Percentiles rank a stretch among this genome's conserved stretches.
These are phyloP conservation scores for Beauveria varroae DNA, from an alignment of 2,329 filamentous ascomycete species.

Conservation along the genomic window DNA sequence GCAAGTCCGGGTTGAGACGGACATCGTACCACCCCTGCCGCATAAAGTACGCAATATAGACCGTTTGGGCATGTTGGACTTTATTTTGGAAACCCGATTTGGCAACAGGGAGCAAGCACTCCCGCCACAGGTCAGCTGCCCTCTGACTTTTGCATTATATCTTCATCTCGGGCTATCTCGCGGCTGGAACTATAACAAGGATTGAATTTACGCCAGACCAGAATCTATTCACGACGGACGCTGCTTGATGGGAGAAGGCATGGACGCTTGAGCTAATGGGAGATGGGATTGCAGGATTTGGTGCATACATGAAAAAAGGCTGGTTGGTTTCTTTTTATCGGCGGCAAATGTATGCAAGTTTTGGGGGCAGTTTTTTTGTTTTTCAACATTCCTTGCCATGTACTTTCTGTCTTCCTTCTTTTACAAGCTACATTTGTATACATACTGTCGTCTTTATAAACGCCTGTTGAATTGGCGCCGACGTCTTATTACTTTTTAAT, in stretches of 20 bases:
- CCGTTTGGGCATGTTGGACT: not conserved
- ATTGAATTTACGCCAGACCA: not conserved
- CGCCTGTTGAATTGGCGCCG: not conserved
- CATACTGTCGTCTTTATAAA: not conserved
- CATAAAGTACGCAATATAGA: not conserved
- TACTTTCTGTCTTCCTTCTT: not conserved
- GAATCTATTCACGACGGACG: not conserved
- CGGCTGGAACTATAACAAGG: not conserved
- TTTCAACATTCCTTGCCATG: not conserved
- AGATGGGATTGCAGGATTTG: not conserved
- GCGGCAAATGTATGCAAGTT: not conserved
- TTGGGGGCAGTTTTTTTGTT: not conserved
- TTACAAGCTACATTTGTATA: not conserved
- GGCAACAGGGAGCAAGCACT: conserved; percentile 5
- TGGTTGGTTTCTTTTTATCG: not conserved
- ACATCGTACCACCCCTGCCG: not conserved
- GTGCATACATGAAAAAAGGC: not conserved
- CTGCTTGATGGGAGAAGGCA: not conserved
- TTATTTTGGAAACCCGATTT: not conserved
- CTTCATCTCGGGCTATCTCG: not conserved
- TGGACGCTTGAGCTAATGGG: not conserved
- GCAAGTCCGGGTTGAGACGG: not conserved
- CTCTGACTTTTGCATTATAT: conserved; percentile 3
- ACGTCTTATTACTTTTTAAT: not conserved
- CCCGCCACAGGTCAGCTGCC: conserved; percentile 6